A percentile compares a stretch with the other conserved stretches of the same genome.
Conservation (phyloP, 164 flowering plant species). For the Magnolia changhungtana region DNA sequence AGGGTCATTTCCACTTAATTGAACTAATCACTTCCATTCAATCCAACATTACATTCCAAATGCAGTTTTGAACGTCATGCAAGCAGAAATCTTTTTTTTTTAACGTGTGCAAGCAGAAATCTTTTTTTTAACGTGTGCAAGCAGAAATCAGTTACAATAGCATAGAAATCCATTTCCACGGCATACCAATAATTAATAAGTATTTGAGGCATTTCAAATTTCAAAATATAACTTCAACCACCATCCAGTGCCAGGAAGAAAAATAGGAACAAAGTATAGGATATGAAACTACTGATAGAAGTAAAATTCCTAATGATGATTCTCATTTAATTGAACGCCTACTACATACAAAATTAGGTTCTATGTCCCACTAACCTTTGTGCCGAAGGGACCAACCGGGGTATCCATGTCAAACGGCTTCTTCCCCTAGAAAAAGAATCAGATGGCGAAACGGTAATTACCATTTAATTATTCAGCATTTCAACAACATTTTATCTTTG, state of each 20-base stretch:
- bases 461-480: neutral
- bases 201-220: too few relatives aligned
- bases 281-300: neutral
- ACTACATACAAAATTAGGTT: neutral
- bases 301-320: too few relatives aligned
- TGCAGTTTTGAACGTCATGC: too few relatives aligned
- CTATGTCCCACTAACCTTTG: conserved; percentile 52
- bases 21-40: too few relatives aligned
- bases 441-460: neutral
- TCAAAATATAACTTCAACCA: too few relatives aligned
- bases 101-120: neutral
- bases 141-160: neutral
- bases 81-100: too few relatives aligned
- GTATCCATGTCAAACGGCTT: conserved; percentile 47
- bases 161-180: neutral
- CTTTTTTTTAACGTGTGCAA: neutral
- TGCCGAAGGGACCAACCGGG: conserved; percentile 82
- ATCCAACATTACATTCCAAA: too few relatives aligned
- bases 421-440: conserved; percentile 46
- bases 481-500: neutral
- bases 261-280: neutral
- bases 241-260: neutral
- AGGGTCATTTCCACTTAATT: too few relatives aligned
- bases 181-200: neutral
- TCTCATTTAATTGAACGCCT: neutral